Conservation (phyloP, 2,329 filamentous ascomycete genomes). For the Aphanoascus verrucosus region DNA sequence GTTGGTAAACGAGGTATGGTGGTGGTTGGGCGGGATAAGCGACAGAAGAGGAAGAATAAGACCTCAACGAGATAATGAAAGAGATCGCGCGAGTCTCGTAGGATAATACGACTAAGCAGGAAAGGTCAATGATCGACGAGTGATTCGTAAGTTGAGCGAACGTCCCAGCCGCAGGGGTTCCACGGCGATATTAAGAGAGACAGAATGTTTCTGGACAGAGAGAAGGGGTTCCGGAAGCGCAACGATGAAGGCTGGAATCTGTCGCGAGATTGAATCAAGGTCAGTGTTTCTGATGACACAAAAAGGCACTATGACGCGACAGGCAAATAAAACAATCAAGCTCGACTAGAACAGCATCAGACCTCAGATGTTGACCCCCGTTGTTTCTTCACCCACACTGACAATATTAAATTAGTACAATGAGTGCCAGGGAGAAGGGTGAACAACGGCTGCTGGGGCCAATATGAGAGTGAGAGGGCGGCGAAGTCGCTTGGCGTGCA, state of each 20-base stretch:
- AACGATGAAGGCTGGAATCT: constrained; percentile 4
- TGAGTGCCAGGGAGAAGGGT: background rate
- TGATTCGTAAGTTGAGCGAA: background rate
- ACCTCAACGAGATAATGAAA: constrained; percentile 6
- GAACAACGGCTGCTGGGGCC: background rate
- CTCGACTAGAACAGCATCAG: background rate
- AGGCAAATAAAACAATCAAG: background rate
- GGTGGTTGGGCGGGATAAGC: background rate
- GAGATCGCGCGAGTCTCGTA: constrained; percentile 8
- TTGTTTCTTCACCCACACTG: background rate
- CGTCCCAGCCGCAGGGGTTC: background rate
- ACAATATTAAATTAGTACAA: background rate
- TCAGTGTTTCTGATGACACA: constrained; percentile 6
- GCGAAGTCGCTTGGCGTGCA: constrained; percentile 27
- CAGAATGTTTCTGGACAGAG: background rate
- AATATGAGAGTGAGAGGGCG: constrained; percentile 23
- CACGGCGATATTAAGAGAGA: background rate
- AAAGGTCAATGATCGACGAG: constrained; percentile 11
- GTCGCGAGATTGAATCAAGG: background rate
- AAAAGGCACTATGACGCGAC: background rate
- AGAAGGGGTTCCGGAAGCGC: background rate
- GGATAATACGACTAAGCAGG: background rate
- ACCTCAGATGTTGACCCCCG: background rate
- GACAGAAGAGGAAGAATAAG: background rate
- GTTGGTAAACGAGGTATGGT: background rate